Conservation (phyloP, 208 protist genomes). For the Herpetomonas samuelpessoai region DNA sequence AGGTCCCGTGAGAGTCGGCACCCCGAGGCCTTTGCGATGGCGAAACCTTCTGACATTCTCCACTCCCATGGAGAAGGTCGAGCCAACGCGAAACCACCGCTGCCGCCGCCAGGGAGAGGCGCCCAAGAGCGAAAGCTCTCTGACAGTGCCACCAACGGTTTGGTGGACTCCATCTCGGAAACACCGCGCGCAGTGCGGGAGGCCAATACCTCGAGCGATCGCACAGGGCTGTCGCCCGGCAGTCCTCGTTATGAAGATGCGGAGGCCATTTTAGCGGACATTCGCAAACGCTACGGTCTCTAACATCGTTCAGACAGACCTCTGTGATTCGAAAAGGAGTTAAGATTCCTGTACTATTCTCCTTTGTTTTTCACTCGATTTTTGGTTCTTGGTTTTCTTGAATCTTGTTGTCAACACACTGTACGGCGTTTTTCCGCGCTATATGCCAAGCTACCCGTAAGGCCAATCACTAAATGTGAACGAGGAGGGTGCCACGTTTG, state of each 20-base stretch:
- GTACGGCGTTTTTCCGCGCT: no score
- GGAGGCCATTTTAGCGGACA: slow-evolving; percentile 41
- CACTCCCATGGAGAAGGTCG: no score
- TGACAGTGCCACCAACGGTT: neutral
- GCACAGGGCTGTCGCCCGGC: neutral
- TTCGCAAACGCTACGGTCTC: slow-evolving; percentile 39
- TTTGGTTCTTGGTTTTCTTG: no score
- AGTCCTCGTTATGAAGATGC: slow-evolving; percentile 36
- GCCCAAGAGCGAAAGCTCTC: no score
- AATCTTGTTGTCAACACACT: no score
- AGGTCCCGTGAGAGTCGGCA: no score
- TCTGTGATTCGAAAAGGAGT: neutral
- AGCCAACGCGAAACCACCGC: neutral
- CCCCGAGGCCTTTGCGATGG: neutral
- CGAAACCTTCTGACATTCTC: no score
- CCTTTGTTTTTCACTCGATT: no score
- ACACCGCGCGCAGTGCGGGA: neutral
- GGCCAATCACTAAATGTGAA: no score
- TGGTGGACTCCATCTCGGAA: neutral
- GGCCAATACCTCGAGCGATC: neutral
- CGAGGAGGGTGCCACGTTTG: no score
- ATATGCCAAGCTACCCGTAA: no score
- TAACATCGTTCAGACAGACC: slow-evolving; percentile 5
- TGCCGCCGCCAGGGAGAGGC: no score
- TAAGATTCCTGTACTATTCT: neutral